Base-by-base conservation (phyloP, 192 early-diverging fungal species). In the Martensiomyces pterosporus region DNA sequence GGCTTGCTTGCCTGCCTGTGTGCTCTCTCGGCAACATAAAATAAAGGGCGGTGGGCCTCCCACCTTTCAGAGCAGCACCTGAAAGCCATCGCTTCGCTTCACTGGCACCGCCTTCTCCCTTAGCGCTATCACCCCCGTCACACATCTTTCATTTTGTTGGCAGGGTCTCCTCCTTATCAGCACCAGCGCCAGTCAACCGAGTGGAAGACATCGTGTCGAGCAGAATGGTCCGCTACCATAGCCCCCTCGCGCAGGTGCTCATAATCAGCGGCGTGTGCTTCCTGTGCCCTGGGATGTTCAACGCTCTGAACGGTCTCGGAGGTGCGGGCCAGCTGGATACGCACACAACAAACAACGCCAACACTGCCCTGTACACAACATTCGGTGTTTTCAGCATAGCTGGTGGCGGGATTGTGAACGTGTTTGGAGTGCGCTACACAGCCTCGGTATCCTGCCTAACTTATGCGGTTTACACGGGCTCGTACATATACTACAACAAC, bases 231-330 rank as follows among this genome's bases (percentile, higher is more conserved):
- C 57, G 73, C 25, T 76, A 79, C 53, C 77, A 75, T 48, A 80
- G 81, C 14, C 81, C 85, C 6, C 43, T 87, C 41, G 63, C 67
- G 3, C 88, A 90, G 65, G 77, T 90, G 22, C 59, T 83, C 21
- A 76, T 87, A 16, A 69, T 85, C 43, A 79, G 84, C 64, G 67
- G 78, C 33, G 80, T 86, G 41, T 86, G 84, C 62, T 89, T 89
- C 65, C 79, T 80, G 42, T 84, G 84, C 45, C 86, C 86, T 3
- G 86, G 86, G 19, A 88, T 89, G 82, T 90, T 84, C 40, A 87
- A 87, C 38, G 83, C 85, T 14, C 67, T 86, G 23, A 75, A 73
- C 52, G 70, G 80, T 0, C 52, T 86, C 34, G 85, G 85, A 43
- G 85, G 83, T 32, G 84, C 72, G 29, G 87, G 88, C 17, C 79